A percentile compares a stretch with the other conserved stretches of the same genome.
phyloP scores from a whole-genome alignment of 2,329 filamentous ascomycete species.

The Penicillium sp. region DNA sequence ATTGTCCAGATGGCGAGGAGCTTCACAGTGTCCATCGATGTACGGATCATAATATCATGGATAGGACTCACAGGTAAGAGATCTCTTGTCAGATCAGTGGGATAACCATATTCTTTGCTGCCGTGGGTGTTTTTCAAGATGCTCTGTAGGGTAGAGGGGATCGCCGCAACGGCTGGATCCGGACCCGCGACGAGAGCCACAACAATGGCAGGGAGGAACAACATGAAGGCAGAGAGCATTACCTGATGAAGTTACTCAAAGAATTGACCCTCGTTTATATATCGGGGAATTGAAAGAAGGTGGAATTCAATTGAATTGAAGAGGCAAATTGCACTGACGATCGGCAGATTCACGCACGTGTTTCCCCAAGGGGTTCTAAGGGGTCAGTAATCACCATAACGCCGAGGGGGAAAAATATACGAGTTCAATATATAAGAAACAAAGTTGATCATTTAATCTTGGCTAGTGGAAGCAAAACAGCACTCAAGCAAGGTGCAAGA shows the following conservation, averaged over 20 bases:
- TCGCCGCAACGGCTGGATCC: slow-evolving; percentile 16
- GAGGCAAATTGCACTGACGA: not conserved
- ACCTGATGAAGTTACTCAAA: not conserved
- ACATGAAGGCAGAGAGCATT: slow-evolving; percentile 10
- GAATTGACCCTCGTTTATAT: not conserved
- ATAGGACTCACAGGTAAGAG: slow-evolving; percentile 46
- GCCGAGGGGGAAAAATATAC: not conserved
- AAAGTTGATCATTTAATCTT: not conserved
- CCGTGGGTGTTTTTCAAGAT: slow-evolving; percentile 49
- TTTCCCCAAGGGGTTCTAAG: not conserved
- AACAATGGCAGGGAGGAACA: slow-evolving; percentile 16
- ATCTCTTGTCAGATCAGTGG: slow-evolving; percentile 53
- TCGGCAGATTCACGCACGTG: slow-evolving; percentile 11
- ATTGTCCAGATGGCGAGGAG: not conserved
- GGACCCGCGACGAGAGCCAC: slow-evolving; percentile 21
- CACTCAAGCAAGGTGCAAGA: not conserved
- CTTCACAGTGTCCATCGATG: not conserved
- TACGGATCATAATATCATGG: not conserved
- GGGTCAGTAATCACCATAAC: not conserved
- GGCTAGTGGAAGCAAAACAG: not conserved
- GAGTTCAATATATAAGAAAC: not conserved
- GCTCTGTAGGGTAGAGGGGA: slow-evolving; percentile 45
- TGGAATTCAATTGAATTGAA: not conserved
- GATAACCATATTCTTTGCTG: slow-evolving; percentile 49
- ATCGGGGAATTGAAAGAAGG: not conserved